phyloP scores from a whole-genome alignment of 2,329 filamentous ascomycete species.

The Xylariaceae sp. region DNA sequence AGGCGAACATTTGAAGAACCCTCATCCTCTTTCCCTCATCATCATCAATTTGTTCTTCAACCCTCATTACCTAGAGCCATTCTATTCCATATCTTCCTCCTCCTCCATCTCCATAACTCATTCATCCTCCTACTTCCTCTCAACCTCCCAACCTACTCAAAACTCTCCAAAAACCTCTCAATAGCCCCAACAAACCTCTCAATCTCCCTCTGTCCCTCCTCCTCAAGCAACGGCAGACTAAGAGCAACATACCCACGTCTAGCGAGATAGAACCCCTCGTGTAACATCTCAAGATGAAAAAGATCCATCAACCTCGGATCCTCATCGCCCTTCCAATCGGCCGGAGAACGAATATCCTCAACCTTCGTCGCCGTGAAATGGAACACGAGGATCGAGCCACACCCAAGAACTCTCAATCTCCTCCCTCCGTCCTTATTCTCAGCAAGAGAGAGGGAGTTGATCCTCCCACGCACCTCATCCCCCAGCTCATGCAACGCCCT shows the following conservation, averaged over 20 bases:
- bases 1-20: no score
- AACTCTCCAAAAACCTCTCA: constrained; percentile 40
- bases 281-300: constrained; percentile 56
- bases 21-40: no score
- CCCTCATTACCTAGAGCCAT: no score
- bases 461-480: constrained; percentile 33
- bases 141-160: constrained; percentile 11
- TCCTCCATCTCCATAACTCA: background rate
- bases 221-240: constrained; percentile 47
- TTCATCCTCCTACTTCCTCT: background rate
- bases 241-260: constrained; percentile 51
- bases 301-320: constrained; percentile 48
- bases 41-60: no score
- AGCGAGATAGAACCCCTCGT: constrained; percentile 52
- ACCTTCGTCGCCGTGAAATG: constrained; percentile 41
- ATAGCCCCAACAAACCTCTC: constrained; percentile 50
- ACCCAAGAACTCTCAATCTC: constrained; percentile 21
- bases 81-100: no score
- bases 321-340: constrained; percentile 31
- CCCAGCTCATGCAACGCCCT: constrained; percentile 37
- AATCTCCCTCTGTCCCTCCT: constrained; percentile 41
- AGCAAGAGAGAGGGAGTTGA: no score
- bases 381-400: constrained; percentile 26
- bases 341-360: constrained; percentile 35
- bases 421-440: no score